Percentiles rank a stretch among this genome's conserved stretches.
Evolutionary conservation across 768 basidiomycete genomes (phyloP).

Genomic region (Mycena epipterygia): DNA sequence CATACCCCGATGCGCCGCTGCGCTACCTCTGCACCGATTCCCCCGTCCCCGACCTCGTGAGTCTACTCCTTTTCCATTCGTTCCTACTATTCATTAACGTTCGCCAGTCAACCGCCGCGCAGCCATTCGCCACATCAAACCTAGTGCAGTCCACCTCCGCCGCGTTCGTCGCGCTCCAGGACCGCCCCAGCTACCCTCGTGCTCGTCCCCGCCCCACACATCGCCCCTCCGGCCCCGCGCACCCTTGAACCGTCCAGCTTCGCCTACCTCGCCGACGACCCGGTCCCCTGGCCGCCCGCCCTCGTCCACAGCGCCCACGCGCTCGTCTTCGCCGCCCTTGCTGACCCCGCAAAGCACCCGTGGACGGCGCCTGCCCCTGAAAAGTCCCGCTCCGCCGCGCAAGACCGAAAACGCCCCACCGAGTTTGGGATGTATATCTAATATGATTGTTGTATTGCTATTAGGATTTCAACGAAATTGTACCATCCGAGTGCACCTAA

Average conservation of each 20-base stretch:
- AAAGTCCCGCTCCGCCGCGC: slow-evolving; percentile 1
- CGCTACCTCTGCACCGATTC: slow-evolving; percentile 61
- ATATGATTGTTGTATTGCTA: neutral
- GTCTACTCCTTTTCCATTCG: slow-evolving; percentile 23
- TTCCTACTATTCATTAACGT: slow-evolving; percentile 9
- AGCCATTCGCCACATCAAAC: slow-evolving; percentile 68
- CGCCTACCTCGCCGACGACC: slow-evolving; percentile 48
- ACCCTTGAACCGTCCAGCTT: slow-evolving; percentile 50
- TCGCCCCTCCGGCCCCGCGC: slow-evolving; percentile 57
- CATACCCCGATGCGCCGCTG: slow-evolving; percentile 61
- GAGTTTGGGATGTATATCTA: slow-evolving; percentile 30
- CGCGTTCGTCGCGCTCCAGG: slow-evolving; percentile 60
- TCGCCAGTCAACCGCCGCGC: slow-evolving; percentile 48
- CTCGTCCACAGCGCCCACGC: slow-evolving; percentile 52
- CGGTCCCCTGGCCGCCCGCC: slow-evolving; percentile 51
- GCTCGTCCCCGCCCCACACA: slow-evolving; percentile 63
- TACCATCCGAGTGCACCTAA: too few species aligned
- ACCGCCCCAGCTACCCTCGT: slow-evolving; percentile 49
- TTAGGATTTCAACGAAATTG: too few species aligned
- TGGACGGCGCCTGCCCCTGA: slow-evolving; percentile 21
- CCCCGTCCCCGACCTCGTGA: slow-evolving; percentile 1
- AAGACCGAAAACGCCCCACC: slow-evolving; percentile 19
- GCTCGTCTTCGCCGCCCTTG: slow-evolving; percentile 52
- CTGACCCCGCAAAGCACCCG: slow-evolving; percentile 35
- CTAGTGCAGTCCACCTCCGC: slow-evolving; percentile 69